phyloP scores from a whole-genome alignment of 495 filamentous ascomycete genomes.

The Annulohypoxylon stygium region DNA sequence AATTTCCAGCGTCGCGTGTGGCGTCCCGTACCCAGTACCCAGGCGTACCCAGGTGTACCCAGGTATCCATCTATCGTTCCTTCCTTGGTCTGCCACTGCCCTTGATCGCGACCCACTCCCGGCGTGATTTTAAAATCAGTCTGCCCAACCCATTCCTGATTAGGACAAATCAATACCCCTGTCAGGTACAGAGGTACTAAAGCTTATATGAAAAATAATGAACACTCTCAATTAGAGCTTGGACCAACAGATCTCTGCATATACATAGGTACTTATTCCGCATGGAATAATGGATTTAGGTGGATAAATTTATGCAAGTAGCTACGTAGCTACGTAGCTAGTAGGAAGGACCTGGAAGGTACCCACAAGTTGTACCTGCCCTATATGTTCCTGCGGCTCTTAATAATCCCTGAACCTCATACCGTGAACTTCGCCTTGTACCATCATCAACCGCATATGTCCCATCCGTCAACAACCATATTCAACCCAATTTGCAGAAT shows the following conservation, averaged over 20 bases:
- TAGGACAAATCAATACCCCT: background rate
- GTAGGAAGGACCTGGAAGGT: no score
- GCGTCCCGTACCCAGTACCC: conserved; percentile 14
- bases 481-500: background rate
- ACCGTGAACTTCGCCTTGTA: conserved; percentile 13
- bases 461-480: background rate
- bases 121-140: background rate
- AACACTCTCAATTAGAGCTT: background rate
- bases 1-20: conserved; percentile 46
- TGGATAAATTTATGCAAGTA: background rate
- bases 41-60: background rate
- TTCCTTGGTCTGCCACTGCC: background rate
- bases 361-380: conserved; percentile 2
- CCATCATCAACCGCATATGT: background rate
- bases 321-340: background rate
- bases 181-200: conserved; percentile 2
- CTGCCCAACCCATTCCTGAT: background rate
- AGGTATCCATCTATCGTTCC: background rate
- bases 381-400: conserved; percentile 36
- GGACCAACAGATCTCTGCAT: conserved; percentile 6
- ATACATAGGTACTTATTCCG: background rate
- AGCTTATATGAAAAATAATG: background rate
- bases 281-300: background rate
- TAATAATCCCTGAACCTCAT: conserved; percentile 40
- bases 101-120: background rate